Conservation (phyloP, 805 yeast species). For the Debaryomyces maramus region DNA sequence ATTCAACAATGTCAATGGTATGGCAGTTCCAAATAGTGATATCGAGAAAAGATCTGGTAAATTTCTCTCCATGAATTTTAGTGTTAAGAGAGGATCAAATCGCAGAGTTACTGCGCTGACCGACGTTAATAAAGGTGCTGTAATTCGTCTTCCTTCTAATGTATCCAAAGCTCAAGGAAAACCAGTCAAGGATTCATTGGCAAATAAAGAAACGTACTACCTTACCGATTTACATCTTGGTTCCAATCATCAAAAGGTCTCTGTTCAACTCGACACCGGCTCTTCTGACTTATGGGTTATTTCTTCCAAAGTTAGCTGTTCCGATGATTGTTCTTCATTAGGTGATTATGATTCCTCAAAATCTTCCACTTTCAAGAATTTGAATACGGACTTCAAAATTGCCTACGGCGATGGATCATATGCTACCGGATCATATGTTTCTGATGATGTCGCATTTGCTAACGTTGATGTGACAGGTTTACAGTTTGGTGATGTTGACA, state of each 20-base stretch:
- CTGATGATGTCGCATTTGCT: slow-evolving; percentile 14
- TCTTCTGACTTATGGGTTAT: slow-evolving; percentile 32
- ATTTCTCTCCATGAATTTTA: not conserved
- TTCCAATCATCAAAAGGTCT: slow-evolving; percentile 20
- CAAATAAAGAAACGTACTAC: slow-evolving; percentile 3
- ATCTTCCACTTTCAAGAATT: slow-evolving; percentile 32
- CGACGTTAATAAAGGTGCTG: not conserved
- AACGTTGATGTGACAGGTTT: slow-evolving; percentile 12
- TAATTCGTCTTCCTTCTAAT: not conserved
- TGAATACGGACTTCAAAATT: slow-evolving; percentile 18
- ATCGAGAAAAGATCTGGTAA: no score
- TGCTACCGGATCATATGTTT: slow-evolving; percentile 15
- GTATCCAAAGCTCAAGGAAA: no score
- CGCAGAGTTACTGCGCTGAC: not conserved
- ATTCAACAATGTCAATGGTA: no score
- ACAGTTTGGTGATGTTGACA: slow-evolving; percentile 20
- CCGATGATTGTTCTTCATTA: slow-evolving; percentile 14
- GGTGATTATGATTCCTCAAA: slow-evolving; percentile 38
- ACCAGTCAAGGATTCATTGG: no score
- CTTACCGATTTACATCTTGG: slow-evolving; percentile 17
- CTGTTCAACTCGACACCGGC: slow-evolving; percentile 28
- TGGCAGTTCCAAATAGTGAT: no score
- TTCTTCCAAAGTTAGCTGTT: slow-evolving; percentile 11
- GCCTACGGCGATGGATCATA: slow-evolving; percentile 10
- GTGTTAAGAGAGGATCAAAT: not conserved